A percentile compares a stretch with the other conserved stretches of the same genome.
phyloP scores from a whole-genome alignment of 2,329 filamentous ascomycete species.

The Passalora sequoiae region DNA sequence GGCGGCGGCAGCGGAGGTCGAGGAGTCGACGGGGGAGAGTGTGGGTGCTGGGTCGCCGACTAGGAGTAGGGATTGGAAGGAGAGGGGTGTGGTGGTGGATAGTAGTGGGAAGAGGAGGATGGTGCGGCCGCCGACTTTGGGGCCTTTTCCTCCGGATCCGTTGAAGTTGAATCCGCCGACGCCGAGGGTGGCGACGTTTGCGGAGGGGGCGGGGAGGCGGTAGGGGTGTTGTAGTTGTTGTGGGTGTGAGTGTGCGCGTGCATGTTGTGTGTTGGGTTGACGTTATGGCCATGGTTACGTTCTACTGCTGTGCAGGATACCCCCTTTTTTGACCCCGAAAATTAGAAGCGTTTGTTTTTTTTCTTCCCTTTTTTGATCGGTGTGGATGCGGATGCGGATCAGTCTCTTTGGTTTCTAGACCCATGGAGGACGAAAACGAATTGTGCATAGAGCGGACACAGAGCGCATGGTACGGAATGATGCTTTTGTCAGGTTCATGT shows the following conservation, averaged over 20 bases:
- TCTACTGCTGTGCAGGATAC: neutral
- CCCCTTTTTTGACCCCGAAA: neutral
- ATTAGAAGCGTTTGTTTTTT: neutral
- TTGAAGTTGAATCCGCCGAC: neutral
- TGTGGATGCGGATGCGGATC: neutral
- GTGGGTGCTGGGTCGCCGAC: neutral
- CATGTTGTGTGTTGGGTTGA: too few relatives aligned
- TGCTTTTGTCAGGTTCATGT: neutral
- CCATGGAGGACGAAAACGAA: neutral
- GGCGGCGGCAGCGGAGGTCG: too few relatives aligned
- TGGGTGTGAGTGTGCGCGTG: too few relatives aligned
- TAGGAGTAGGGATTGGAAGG: neutral
- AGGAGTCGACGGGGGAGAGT: neutral
- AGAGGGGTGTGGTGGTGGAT: too few relatives aligned
- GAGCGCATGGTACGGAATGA: neutral
- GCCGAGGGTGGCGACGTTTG: constrained; percentile 1
- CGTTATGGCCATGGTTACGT: neutral
- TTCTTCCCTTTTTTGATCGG: neutral
- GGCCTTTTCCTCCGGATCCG: neutral
- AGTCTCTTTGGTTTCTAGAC: too few relatives aligned
- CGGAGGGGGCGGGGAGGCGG: neutral
- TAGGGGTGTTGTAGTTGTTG: neutral
- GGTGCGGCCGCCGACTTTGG: neutral
- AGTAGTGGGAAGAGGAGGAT: neutral
- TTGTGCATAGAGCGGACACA: neutral